Base-by-base conservation (phyloP, 2,329 filamentous ascomycete species). In the Penicillium sp. region DNA sequence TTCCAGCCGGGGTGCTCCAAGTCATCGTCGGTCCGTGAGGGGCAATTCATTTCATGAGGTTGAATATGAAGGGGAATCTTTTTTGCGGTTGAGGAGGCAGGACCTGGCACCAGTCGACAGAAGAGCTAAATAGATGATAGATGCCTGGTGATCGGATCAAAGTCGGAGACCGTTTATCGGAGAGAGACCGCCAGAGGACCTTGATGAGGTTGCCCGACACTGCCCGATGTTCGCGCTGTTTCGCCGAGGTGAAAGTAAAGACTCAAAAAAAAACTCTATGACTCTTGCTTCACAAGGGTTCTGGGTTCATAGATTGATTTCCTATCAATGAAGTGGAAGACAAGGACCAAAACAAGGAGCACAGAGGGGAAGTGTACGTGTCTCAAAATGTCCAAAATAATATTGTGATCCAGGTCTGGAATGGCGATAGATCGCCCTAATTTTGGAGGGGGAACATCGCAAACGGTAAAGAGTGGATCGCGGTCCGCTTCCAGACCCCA, bases 11-110 rank as follows among this genome's bases (percentile, higher is more conserved):
- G 77, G 48, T 82, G 78, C 45, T 77, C 75, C 46, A 78, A 69
- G 26, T 78, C 75, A 52, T 83, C 79, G 56, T 88, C 85, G 28
- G 79, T 83, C 61, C 83, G 77, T 5, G 85, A 87, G 53, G 85
- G 85, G 68, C 85, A 87, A 65, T 88, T 88, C 86, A 88, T 88
- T 26, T 26, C 9, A 26, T 11, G 23, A 18, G 7, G n/a, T 26
- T 10, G 23, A n/a, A 21, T 26, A 24, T 24, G 3, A 18, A 36
- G n/a, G n/a, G n/a, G n/a, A n/a, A n/a, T n/a, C n/a, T n/a, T n/a
- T n/a, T n/a, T n/a, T n/a, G n/a, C n/a, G n/a, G n/a, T n/a, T n/a
- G n/a, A n/a, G n/a, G n/a, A n/a, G n/a, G n/a, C n/a, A n/a, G n/a
- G n/a, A n/a, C n/a, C n/a, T n/a, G n/a, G n/a, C n/a, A n/a, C n/a